Percentiles rank a stretch among this genome's conserved stretches.
Evolutionary conservation across 305 asterid species (phyloP).

Genomic region (Fraxinus velutina): DNA sequence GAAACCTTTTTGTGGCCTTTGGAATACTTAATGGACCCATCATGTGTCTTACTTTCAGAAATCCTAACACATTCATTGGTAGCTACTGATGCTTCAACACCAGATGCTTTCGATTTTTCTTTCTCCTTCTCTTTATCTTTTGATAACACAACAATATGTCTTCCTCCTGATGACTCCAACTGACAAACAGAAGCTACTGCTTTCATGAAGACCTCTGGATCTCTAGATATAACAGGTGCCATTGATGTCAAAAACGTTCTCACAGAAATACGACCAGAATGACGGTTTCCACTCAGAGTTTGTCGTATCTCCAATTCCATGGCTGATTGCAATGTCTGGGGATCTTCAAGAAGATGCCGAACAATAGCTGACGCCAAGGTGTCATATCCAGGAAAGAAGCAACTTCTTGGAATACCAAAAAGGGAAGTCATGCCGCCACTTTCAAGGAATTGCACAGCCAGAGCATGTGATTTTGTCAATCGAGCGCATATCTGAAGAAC

Average conservation of each 20-base stretch:
- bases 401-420: slow-evolving; percentile 84
- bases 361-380: slow-evolving; percentile 88
- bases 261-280: slow-evolving; percentile 69
- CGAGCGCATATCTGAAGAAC: slow-evolving; percentile 94
- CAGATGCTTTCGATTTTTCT: slow-evolving; percentile 62
- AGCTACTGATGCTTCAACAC: slow-evolving; percentile 57
- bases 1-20: slow-evolving; percentile 92
- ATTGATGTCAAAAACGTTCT: slow-evolving; percentile 84
- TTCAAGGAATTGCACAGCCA: slow-evolving; percentile 85
- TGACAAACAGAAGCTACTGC: slow-evolving; percentile 86
- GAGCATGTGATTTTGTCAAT: slow-evolving; percentile 76
- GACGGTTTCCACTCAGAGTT: slow-evolving; percentile 72
- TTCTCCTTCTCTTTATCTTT: slow-evolving; percentile 79
- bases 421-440: slow-evolving; percentile 82
- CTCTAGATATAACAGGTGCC: slow-evolving; percentile 96
- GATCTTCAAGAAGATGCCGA: slow-evolving; percentile 97
- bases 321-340: slow-evolving; percentile 94
- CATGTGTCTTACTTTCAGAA: slow-evolving; percentile 69
- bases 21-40: slow-evolving; percentile 67
- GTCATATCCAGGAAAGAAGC: slow-evolving; percentile 94
- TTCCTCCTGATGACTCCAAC: slow-evolving; percentile 91
- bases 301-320: slow-evolving; percentile 98
- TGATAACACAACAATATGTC: slow-evolving; percentile 64
- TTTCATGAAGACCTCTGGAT: slow-evolving; percentile 86
- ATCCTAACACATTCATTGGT: slow-evolving; percentile 60